Conservation (phyloP, 2,329 filamentous ascomycete genomes). For the Beauveria pseudobassiana region DNA sequence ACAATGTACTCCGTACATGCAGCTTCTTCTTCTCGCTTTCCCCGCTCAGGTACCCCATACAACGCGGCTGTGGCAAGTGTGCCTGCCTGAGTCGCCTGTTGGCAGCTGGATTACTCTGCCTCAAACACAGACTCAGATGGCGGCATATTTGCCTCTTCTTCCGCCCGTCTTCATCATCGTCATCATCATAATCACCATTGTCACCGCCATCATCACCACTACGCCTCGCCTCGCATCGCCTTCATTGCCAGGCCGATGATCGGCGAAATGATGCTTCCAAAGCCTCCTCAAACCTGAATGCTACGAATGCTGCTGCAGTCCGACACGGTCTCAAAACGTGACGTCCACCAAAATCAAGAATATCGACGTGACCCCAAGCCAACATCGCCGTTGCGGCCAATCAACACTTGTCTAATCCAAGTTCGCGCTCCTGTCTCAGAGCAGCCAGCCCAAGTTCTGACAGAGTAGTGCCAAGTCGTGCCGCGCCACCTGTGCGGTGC, state of each 20-base stretch:
- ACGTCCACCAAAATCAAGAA: neutral
- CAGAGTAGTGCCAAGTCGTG: neutral
- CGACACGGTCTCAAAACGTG: neutral
- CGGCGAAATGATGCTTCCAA: neutral
- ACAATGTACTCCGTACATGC: too few species aligned
- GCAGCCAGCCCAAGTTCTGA: too few species aligned
- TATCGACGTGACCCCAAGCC: neutral
- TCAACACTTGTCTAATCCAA: neutral
- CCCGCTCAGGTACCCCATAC: neutral
- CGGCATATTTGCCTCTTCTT: neutral
- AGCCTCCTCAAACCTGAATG: neutral
- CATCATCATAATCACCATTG: neutral
- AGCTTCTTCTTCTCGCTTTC: too few species aligned
- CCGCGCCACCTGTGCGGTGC: neutral
- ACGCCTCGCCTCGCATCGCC: neutral
- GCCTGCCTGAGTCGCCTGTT: neutral
- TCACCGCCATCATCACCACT: neutral
- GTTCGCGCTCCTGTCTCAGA: neutral
- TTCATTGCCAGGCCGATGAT: neutral
- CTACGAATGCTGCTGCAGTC: neutral
- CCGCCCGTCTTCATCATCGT: neutral
- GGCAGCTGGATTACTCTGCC: neutral
- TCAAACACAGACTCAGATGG: conserved; percentile 7
- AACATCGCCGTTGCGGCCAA: neutral
- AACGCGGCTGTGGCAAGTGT: neutral